These are phyloP conservation scores for Cucumis sativus DNA, from an alignment of 306 rosid genomes.

Conservation along the genomic window DNA sequence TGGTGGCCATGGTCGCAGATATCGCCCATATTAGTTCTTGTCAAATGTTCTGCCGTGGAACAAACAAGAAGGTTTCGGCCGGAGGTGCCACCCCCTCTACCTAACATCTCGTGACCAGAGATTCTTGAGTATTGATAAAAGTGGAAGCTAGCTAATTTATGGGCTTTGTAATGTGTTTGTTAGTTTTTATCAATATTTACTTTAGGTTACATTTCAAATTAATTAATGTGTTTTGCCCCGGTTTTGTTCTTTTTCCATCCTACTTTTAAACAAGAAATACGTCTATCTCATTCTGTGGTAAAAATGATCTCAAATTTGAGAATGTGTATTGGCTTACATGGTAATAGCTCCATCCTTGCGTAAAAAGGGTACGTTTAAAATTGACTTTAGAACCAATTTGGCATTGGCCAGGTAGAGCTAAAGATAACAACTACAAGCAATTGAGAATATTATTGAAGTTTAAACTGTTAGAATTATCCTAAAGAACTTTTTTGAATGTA, in stretches of 20 bases:
- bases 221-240: not conserved
- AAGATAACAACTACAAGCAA: no score
- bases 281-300: not conserved
- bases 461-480: no score
- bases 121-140: not conserved
- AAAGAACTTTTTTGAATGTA: no score
- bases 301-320: not conserved
- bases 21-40: conserved; percentile 55
- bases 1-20: conserved; percentile 79
- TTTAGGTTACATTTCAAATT: not conserved
- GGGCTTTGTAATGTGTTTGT: not conserved
- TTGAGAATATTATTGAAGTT: no score
- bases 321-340: not conserved
- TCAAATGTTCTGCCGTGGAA: not conserved
- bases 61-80: not conserved
- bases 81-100: not conserved
- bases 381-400: no score
- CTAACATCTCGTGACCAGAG: not conserved
- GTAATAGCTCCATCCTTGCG: not conserved
- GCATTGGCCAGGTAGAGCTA: no score
- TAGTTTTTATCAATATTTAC: not conserved
- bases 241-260: not conserved
- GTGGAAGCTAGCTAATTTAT: conserved; percentile 5
- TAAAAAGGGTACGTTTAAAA: not conserved
- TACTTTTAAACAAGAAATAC: not conserved